A percentile compares a stretch with the other conserved stretches of the same genome.
These are phyloP conservation scores for Cephaloascus albidus DNA, from an alignment of 805 yeast genomes.

Conservation along the genomic window DNA sequence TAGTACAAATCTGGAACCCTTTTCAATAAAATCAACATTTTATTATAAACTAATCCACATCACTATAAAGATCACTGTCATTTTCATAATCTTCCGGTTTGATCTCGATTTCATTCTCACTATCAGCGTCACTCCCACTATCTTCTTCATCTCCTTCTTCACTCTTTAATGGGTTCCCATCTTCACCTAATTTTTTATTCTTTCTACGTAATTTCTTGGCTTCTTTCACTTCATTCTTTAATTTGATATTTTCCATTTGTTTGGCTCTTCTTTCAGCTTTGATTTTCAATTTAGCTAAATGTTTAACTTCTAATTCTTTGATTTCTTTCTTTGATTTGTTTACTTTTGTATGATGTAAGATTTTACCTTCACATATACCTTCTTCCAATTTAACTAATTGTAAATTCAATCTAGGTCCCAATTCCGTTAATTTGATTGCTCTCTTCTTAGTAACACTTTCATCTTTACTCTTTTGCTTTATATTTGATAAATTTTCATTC, in stretches of 20 bases:
- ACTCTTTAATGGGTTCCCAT: constrained; percentile 4
- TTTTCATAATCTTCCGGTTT: constrained; percentile 24
- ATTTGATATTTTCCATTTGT: constrained; percentile 71
- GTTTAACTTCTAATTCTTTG: constrained; percentile 54
- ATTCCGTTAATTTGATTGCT: constrained; percentile 86
- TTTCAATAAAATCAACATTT: too few species aligned
- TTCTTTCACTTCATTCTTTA: constrained; percentile 63
- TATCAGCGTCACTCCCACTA: constrained; percentile 13
- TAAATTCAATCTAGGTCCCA: constrained; percentile 84
- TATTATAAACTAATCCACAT: constrained; percentile 13
- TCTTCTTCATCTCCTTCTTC: background rate
- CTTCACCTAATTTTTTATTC: constrained; percentile 32
- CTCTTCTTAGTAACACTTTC: constrained; percentile 41
- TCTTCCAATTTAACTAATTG: constrained; percentile 82
- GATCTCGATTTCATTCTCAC: constrained; percentile 23
- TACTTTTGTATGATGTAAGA: constrained; percentile 70
- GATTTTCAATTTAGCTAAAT: constrained; percentile 48
- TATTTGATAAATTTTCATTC: background rate
- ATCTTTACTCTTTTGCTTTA: background rate
- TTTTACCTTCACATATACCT: constrained; percentile 82
- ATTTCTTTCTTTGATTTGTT: constrained; percentile 56
- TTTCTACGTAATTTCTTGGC: constrained; percentile 64
- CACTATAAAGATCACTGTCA: constrained; percentile 35
- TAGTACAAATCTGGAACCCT: too few species aligned
- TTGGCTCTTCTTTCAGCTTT: constrained; percentile 66